Percentiles rank a stretch among this genome's conserved stretches.
Evolutionary conservation across 148 eudicot species (phyloP).

Genomic region (Camellia lanceoleosa): DNA sequence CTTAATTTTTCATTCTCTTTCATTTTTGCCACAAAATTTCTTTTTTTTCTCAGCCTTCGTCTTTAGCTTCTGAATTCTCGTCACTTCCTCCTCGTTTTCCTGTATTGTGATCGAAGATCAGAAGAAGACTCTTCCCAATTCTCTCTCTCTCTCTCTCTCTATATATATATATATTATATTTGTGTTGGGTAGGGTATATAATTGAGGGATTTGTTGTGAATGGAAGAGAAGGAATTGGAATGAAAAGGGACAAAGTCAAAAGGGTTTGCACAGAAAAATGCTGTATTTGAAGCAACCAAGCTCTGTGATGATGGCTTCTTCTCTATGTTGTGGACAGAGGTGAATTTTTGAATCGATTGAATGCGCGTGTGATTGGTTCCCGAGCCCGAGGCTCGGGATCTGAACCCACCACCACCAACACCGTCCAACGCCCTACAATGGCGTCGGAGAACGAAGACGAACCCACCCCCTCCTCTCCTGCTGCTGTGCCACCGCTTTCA

Average conservation of each 20-base stretch:
- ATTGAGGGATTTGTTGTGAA: slow-evolving; percentile 9
- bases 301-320: slow-evolving; percentile 19
- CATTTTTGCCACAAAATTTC: neutral
- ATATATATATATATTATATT: neutral
- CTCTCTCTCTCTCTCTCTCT: neutral
- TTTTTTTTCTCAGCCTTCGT: neutral
- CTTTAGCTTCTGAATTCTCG: neutral
- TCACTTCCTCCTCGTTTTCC: neutral
- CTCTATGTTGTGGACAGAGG: slow-evolving; percentile 18
- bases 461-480: neutral
- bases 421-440: slow-evolving; percentile 19
- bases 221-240: slow-evolving; percentile 16
- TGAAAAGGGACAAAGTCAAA: neutral
- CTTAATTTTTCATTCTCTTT: neutral
- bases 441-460: slow-evolving; percentile 31
- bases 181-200: neutral
- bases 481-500: slow-evolving; percentile 24
- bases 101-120: neutral
- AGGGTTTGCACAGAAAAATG: slow-evolving; percentile 29
- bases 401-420: slow-evolving; percentile 12
- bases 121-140: neutral
- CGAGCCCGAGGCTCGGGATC: slow-evolving; percentile 84
- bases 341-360: slow-evolving; percentile 28
- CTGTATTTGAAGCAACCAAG: slow-evolving; percentile 56
- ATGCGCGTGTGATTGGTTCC: slow-evolving; percentile 56